phyloP scores from a whole-genome alignment of 2,329 filamentous ascomycete genomes.

The Aureobasidium uvarum region DNA sequence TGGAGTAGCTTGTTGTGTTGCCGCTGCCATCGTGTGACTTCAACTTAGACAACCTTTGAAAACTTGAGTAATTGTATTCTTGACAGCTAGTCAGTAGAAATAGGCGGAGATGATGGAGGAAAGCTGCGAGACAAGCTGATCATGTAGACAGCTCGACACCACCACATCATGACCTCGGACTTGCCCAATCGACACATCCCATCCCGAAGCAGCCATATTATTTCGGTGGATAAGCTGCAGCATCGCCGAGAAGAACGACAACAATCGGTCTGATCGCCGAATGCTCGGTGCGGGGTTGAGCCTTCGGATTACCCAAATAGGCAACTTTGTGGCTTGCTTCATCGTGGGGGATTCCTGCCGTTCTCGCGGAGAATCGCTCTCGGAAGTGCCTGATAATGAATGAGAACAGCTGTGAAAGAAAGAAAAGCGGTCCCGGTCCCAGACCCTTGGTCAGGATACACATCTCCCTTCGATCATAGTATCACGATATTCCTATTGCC shows the following conservation, averaged over 20 bases:
- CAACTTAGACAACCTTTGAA: fast-evolving
- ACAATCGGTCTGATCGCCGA: slow-evolving; percentile 4
- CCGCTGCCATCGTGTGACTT: slow-evolving; percentile 1
- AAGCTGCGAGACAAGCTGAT: slow-evolving; percentile 1
- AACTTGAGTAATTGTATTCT: neutral
- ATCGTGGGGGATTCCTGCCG: neutral
- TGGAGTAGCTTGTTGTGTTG: neutral
- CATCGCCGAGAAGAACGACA: slow-evolving; percentile 6
- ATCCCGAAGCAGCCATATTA: neutral
- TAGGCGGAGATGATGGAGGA: no score
- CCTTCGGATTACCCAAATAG: neutral
- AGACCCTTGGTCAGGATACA: neutral
- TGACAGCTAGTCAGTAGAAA: neutral
- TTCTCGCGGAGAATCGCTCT: neutral
- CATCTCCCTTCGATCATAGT: no score
- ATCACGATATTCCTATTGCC: neutral
- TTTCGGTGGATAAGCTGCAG: neutral
- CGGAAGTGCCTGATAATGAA: neutral
- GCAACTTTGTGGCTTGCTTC: neutral
- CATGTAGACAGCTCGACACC: slow-evolving; percentile 11
- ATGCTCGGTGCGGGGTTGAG: slow-evolving; percentile 1
- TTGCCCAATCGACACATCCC: slow-evolving; percentile 15
- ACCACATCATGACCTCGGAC: slow-evolving; percentile 3
- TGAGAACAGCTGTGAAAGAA: neutral
- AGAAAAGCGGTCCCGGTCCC: neutral